Base-by-base conservation (phyloP, 2,329 filamentous ascomycete species). In the Helotiales sp. region DNA sequence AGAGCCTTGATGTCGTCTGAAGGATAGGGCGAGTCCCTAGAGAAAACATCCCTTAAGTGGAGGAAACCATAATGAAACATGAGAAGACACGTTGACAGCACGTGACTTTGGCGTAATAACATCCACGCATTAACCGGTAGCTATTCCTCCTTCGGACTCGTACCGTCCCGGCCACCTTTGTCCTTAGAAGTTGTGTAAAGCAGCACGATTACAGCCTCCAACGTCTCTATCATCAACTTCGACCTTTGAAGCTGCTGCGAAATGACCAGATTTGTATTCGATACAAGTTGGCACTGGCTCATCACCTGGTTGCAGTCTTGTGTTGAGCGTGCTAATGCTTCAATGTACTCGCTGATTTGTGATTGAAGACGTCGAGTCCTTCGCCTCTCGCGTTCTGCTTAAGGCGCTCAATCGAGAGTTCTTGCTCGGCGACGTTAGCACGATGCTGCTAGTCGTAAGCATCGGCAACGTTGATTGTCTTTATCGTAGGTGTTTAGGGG, bases 151-250 rank as follows among this genome's bases (percentile, higher is more conserved):
- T n/a, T n/a, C n/a, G n/a, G n/a, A n/a, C n/a, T n/a, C n/a, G n/a
- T n/a, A n/a, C n/a, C n/a, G n/a, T 34, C 31, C 15, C 15, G 31
- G 31, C 9, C 31, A 34, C 15, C 31, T 34, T 34, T 34, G 15
- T 34, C 31, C 31, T 34, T 34, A 15, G 31, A 15, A 9, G 31
- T 34, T 34, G 31, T 34, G 31, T 34, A 34, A 15, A 34, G 31
- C 15, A 34, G 31, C 31, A 34, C 31, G 31, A 64, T 60, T 22
- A 64, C 47, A 54, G 59, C 62, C 54, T 64, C 55, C 34, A 64
- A 60, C 49, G 51, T 58, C 17, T 58, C 54, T 24, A 62, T 50
- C 33, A 58, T 59, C 38, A 56, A 49, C 46, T 56, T 61, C 29
- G 51, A 30, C 29, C 56, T 61, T 24, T 52, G 24, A 42, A 54